Conservation (phyloP, 495 filamentous ascomycete species). For the Aspergillus olivimuriae region DNA sequence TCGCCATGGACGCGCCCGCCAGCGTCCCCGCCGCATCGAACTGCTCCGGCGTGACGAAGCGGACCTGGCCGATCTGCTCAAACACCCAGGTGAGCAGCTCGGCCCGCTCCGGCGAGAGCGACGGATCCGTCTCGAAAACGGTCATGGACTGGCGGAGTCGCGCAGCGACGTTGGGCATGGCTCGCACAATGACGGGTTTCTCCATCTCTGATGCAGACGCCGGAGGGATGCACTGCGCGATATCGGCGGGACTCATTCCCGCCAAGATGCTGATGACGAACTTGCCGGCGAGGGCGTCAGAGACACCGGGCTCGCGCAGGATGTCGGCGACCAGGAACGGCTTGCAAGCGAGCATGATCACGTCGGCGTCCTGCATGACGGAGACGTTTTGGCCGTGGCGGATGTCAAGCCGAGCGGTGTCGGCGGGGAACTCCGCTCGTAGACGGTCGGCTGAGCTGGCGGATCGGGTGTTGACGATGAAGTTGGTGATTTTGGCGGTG, state of each 20-base stretch:
- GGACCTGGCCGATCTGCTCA: conserved; percentile 26
- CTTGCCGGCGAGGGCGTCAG: conserved; percentile 55
- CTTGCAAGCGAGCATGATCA: conserved; percentile 32
- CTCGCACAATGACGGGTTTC: conserved; percentile 23
- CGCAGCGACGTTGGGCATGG: conserved; percentile 31
- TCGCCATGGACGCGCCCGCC: conserved; percentile 25
- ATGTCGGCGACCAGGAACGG: conserved; percentile 29
- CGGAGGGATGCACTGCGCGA: conserved; percentile 53
- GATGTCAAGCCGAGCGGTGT: conserved; percentile 7
- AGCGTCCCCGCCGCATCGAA: conserved; percentile 29
- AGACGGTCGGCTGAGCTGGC: conserved; percentile 15
- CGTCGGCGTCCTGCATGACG: conserved; percentile 24
- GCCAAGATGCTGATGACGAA: conserved; percentile 79
- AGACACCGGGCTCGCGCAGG: conserved; percentile 18
- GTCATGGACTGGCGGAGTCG: conserved; percentile 30
- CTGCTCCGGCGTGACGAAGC: conserved; percentile 19
- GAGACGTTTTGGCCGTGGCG: conserved; percentile 11
- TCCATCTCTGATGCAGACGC: conserved; percentile 1
- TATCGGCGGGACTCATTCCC: conserved; percentile 63
- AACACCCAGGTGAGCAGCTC: conserved; percentile 19
- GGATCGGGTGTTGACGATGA: conserved; percentile 28
- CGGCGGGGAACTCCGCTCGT: neutral
- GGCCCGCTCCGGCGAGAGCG: conserved; percentile 7
- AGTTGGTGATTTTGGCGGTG: conserved; percentile 3
- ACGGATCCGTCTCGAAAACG: conserved; percentile 18